A percentile compares a stretch with the other conserved stretches of the same genome.
phyloP scores from a whole-genome alignment of 2,329 filamentous ascomycete genomes.

The Neodidymelliopsis sp. region DNA sequence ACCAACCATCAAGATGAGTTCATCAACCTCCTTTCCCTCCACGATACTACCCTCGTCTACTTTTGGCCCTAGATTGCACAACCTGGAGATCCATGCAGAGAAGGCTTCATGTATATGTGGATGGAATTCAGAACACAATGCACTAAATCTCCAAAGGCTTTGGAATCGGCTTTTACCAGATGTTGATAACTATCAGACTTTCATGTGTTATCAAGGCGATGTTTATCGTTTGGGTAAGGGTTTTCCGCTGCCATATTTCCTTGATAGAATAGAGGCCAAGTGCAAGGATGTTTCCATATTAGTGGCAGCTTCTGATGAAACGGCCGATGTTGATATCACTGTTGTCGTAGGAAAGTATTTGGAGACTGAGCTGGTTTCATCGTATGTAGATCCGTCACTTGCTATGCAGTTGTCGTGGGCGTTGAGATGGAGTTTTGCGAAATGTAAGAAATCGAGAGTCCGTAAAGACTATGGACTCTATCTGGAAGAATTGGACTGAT shows the following conservation, averaged over 20 bases:
- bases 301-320: too few species aligned
- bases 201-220: background rate
- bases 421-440: constrained; percentile 4
- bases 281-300: constrained; percentile 3
- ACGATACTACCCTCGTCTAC: constrained; percentile 6
- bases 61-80: constrained; percentile 6
- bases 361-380: constrained; percentile 9
- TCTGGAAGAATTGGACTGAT: background rate
- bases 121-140: constrained; percentile 3
- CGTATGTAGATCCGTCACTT: background rate
- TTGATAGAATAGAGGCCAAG: constrained; percentile 8
- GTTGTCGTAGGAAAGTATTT: background rate
- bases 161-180: background rate
- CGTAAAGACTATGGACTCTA: background rate
- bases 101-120: background rate
- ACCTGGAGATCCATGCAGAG: constrained; percentile 5
- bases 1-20: too few species aligned
- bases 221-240: background rate
- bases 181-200: background rate
- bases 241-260: background rate
- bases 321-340: background rate
- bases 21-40: too few species aligned
- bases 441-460: background rate
- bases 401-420: constrained; percentile 12
- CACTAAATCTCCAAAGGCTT: background rate